Base-by-base conservation (phyloP, 148 eudicot genomes). In the Cornus suecica region DNA sequence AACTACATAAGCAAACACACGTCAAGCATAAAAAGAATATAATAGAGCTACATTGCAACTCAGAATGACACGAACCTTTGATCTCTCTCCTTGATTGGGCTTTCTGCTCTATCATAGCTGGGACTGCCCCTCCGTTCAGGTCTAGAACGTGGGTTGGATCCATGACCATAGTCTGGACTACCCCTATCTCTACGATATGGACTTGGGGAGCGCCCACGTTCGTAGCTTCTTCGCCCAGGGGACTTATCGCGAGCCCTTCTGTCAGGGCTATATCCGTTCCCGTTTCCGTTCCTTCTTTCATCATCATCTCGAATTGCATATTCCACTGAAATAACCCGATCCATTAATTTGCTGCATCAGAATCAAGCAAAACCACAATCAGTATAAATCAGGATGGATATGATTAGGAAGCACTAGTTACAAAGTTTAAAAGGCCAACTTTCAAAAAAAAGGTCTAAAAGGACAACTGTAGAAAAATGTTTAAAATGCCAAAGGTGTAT, bases 111-210 rank as follows among this genome's bases (percentile, higher is more conserved):
- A 15, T 67, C 90, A 80, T 83, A 81, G 42, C 37, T 82, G 61
- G 90, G 87, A 73, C 91, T 88, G 32, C 74, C 87, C 79, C 89
- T 83, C 9, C 41, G 77, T 13, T 81, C 83, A 64, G 88, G 68
- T 70, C 80, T 84, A 52, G 84, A 72, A 29, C 77, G 80, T 16
- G 76, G 80, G 15, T 65, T 78, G 24, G 83, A 27, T 58, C 88
- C 96, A 80, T 71, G 93, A 10, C 93, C 93, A 82, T 89, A 89
- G 82, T 89, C 93, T 69, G 96, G 93, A 81, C 96, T 91, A 65
- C 80, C 90, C 77, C 91, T 80, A 42, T 86, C 91, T 74, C 86
- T 83, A 27, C 84, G 86, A 70, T 81, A 86, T 37, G 91, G 94
- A 76, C 91, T 88, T 20, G 87, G 88, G 65, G 91, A 88, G 69